Evolutionary conservation across 1,284 basidiomycete genomes (phyloP), one percentile per base, ranked within the genome.

Genomic region (Ustilago vetiveriae): DNA sequence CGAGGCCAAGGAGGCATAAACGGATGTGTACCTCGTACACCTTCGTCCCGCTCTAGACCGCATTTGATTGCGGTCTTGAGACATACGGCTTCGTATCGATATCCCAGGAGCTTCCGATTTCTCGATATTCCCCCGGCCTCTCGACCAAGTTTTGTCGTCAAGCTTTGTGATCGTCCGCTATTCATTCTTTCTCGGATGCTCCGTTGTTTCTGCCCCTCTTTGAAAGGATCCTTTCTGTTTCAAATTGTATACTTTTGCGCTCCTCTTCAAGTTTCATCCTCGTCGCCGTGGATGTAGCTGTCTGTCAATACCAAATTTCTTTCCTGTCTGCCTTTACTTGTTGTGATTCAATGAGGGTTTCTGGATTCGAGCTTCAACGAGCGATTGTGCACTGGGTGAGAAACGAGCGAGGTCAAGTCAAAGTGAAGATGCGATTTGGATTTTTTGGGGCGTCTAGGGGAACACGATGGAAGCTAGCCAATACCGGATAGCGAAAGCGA

Each of bases 401-500:
- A 35, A 6, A 35, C 10, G 16, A n/a, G n/a, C n/a, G n/a, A n/a
- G n/a, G n/a, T n/a, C n/a, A n/a, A n/a, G n/a, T n/a, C n/a, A n/a
- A n/a, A n/a, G n/a, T n/a, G n/a, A n/a, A n/a, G n/a, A n/a, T n/a
- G n/a, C n/a, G n/a, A n/a, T n/a, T n/a, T n/a, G n/a, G n/a, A n/a
- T n/a, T n/a, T n/a, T n/a, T n/a, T n/a, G n/a, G 11, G 33, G 2
- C 6, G 14, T 27, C 24, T 30, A 62, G 0, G 78, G 78, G 32
- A 80, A 81, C 2, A 81, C 67, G 10, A 79, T 37, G 1, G 54
- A 38, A 1, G 80, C 77, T 8, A 79, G 17, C 64, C 76, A 73
- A 49, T 82, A 80, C 13, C 80, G 62, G 23, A 82, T 63, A 4
- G 57, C 72, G 30, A 82, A 82, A 3, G 80, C 80, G 2, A 73